Evolutionary conservation across 2,329 filamentous ascomycete species (phyloP), one percentile per base, ranked within the genome.

Genomic region (Golovinomyces cichoracearum): DNA sequence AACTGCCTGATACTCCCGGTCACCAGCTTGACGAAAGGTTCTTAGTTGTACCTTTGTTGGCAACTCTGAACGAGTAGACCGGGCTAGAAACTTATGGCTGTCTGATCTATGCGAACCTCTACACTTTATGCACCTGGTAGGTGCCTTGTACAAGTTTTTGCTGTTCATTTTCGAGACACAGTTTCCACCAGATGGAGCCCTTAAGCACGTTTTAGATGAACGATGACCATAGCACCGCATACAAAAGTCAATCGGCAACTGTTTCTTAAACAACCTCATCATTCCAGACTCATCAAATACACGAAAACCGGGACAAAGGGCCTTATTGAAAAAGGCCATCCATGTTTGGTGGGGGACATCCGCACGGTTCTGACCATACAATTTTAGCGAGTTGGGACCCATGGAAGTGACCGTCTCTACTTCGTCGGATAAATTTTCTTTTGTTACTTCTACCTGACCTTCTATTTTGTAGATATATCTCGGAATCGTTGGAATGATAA

Each of bases 241-340:
- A 21, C 25, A 46, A 17, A 46, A 46, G 4, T 46, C 44, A 21
- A 33, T 33, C 6, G 27, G 26, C 9, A 19, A 4, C 25, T 33
- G 26, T 23, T 33, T 46, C 21, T 46, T 46, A 23, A 46, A 46
- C 10, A 35, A 9, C 21, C 21, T 46, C 10, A 22, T 22, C 2
- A 46, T 12, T 15, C 5, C 21, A 42, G 40, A 25, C 23, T 42
- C 35, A 17, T 38, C 35, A 38, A 38, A 38, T 3, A 38, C 35
- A 38, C 35, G 35, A 7, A 38, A 38, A n/a, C 17, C 35, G 15
- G 35, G 21, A 40, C 42, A 26, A 15, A 29, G 48, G 4, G 44
- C 42, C 26, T 50, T 50, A 5, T 10, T 19, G n/a, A 50, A 50
- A 40, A 33, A 27, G 38, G 38, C 47, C 15, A 49, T 31, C 27